Evolutionary conservation across 2,329 filamentous ascomycete species (phyloP), one percentile per base, ranked within the genome.

Genomic region (Microdochium paspali): DNA sequence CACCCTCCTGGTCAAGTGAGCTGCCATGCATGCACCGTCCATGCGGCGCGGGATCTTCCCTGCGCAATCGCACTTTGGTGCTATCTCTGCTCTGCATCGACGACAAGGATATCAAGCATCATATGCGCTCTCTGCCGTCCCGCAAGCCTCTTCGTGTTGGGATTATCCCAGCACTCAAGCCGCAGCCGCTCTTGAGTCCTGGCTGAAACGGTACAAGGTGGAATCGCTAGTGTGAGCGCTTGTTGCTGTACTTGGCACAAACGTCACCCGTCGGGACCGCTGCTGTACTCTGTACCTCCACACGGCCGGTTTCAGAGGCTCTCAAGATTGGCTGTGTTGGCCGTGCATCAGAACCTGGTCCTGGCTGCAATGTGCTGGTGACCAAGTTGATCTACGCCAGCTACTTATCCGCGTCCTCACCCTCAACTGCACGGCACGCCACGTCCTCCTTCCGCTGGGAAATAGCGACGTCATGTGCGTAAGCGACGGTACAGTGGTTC

Each of bases 341-440:
- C 60, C 55, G 53, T 61, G 60, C 60, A 59, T 61, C 54, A 48
- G 55, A 53, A 51, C 56, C 58, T 60, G 55, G 56, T 54, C 55
- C 56, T 61, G 49, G 54, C 55, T 50, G 50, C 55, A n/a, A n/a
- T 20, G 35, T 6, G 15, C 18, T 40, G 15, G 10, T 21, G 15
- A 40, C 6, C 31, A 12, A 15, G 5, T 21, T 21, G 35, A 40
- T 40, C 35, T 40, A 20, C 15, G 18, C 35, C 35, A 21, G 18
- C 35, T 9, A 40, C 13, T 20, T 40, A 6, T 21, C 23, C 35
- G 4, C 12, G 18, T 3, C 35, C 35, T 12, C 10, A 12, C 7
- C 10, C 31, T n/a, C 31, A 18, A 9, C 35, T 18, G 5, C 31
- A 15, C 31, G 31, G 6, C 31, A 4, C 4, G 13, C 13, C 31